Conservation (phyloP, 2,329 filamentous ascomycete genomes). For the Cladosporium sp. region DNA sequence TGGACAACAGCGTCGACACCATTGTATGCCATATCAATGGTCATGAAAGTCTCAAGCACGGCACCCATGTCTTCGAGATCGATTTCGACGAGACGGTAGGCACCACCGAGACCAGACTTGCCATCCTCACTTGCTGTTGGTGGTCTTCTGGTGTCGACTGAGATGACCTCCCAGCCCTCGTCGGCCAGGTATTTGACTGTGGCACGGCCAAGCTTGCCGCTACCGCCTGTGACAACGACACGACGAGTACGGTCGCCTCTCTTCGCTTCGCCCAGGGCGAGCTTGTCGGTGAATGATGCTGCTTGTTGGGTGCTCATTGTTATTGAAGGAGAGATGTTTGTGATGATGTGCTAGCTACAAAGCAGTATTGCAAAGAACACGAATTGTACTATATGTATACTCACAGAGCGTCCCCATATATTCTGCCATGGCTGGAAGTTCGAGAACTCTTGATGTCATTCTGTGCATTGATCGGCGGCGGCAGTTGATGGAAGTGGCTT, state of each 20-base stretch:
- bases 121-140: conserved; percentile 30
- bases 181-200: conserved; percentile 31
- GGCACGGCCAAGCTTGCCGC: conserved; percentile 30
- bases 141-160: conserved; percentile 29
- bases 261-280: conserved; percentile 30
- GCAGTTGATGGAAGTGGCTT: conserved; percentile 1
- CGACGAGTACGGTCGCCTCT: conserved; percentile 26
- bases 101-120: conserved; percentile 29
- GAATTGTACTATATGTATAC: not conserved
- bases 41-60: conserved; percentile 30
- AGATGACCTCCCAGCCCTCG: conserved; percentile 32
- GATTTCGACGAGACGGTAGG: conserved; percentile 31
- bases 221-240: conserved; percentile 31
- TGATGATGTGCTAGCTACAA: not conserved
- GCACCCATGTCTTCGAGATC: conserved; percentile 31
- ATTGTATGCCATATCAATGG: conserved; percentile 30
- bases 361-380: not conserved
- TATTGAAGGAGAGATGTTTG: not conserved
- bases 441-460: conserved; percentile 13
- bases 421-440: conserved; percentile 10
- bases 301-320: conserved; percentile 11
- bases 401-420: not conserved
- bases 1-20: conserved; percentile 31
- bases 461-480: conserved; percentile 10
- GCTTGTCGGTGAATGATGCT: conserved; percentile 30